Conservation (phyloP, 306 rosid species). For the Cucumis melo region DNA sequence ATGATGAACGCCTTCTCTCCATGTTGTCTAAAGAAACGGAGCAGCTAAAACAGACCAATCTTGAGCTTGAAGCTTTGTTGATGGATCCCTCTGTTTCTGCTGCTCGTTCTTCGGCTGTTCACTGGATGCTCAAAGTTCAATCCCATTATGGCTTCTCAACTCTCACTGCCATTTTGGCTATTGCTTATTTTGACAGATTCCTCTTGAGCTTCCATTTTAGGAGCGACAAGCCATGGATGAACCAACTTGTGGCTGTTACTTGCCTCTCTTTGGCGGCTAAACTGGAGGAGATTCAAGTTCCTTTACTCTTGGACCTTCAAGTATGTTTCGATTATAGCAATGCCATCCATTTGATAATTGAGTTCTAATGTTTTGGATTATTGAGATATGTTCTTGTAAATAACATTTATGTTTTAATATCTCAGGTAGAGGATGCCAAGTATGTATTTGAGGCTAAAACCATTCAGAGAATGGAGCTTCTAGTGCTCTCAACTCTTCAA, state of each 20-base stretch:
- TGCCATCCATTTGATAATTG: neutral
- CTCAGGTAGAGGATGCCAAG: slow-evolving; percentile 39
- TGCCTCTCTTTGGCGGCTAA: slow-evolving; percentile 61
- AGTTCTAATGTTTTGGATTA: neutral
- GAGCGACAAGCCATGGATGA: slow-evolving; percentile 56
- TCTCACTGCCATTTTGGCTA: slow-evolving; percentile 45
- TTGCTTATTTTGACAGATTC: slow-evolving; percentile 43
- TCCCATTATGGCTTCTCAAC: slow-evolving; percentile 42
- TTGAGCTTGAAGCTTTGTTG: neutral
- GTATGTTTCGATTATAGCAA: slow-evolving; percentile 9
- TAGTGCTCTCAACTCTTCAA: slow-evolving; percentile 41
- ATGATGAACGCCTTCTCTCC: slow-evolving; percentile 54
- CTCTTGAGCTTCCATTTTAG: slow-evolving; percentile 35
- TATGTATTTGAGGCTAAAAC: slow-evolving; percentile 49
- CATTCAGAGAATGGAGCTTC: slow-evolving; percentile 57
- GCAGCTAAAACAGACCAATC: slow-evolving; percentile 19
- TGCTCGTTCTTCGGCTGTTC: slow-evolving; percentile 33
- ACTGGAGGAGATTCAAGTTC: slow-evolving; percentile 65
- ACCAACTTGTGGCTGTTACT: slow-evolving; percentile 52
- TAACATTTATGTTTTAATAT: neutral
- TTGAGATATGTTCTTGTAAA: neutral
- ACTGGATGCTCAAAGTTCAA: slow-evolving; percentile 58
- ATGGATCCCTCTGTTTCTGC: slow-evolving; percentile 16
- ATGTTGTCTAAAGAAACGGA: slow-evolving; percentile 51
- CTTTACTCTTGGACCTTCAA: slow-evolving; percentile 54